Evolutionary conservation across 106 monocot genomes (phyloP), one percentile per base, ranked within the genome.

Genomic region (Apostasia ramifera): DNA sequence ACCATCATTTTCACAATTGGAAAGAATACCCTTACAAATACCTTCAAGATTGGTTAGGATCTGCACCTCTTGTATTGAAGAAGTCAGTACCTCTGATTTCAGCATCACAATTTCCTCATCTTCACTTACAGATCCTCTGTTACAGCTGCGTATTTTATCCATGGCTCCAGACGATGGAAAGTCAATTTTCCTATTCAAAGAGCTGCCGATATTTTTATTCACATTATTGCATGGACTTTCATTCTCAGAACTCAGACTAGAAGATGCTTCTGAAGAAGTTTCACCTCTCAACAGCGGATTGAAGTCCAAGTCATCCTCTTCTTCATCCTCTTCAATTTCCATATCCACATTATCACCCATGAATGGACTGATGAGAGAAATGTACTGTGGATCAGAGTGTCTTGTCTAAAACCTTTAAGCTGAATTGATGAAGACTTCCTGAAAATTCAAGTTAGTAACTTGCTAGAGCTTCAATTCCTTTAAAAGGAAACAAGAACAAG

Each of bases 301-400:
- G 55, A 89, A 89, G 66, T 89, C 89, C 37, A 89, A 13, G 54
- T 85, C 89, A 54, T 85, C 81, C 9, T 88, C 88, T 66, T 89
- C 89, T 49, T 81, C 84, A 4, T 85, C 85, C 69, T 88, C 84
- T 64, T 82, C 81, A 15, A 74, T 64, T 69, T 84, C 84, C 74
- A 82, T 81, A 50, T 78, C 55, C 65, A 67, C 44, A 56, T 75
- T 55, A 67, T 47, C 60, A 12, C 8, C 68, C 66, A 65, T 65
- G 14, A 64, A 7, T 26, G 26, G 26, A 26, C 26, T 26, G 26
- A 26, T 26, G 26, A 26, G 26, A 26, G 26, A 26, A 26, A 26
- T 26, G 26, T 26, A 26, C 26, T 26, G 26, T 26, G 26, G 26
- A 26, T 26, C 26, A 26, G 26, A 26, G 26, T 26, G 26, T 26